phyloP scores from a whole-genome alignment of 2,329 filamentous ascomycete genomes.

The Anthostomella pinea region DNA sequence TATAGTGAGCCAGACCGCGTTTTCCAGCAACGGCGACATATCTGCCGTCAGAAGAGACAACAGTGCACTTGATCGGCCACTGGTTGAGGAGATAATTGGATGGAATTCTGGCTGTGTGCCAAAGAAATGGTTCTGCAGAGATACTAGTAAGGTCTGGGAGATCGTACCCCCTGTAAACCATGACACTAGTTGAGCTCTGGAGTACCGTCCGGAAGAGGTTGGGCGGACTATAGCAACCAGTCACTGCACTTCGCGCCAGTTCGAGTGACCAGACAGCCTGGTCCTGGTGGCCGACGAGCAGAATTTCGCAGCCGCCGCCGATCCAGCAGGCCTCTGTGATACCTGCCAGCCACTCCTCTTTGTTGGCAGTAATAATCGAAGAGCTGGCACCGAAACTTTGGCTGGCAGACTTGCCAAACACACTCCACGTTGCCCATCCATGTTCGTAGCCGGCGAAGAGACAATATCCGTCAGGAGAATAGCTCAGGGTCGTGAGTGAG shows the following conservation, averaged over 20 bases:
- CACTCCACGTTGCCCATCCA: slow-evolving; percentile 96
- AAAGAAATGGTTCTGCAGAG: slow-evolving; percentile 87
- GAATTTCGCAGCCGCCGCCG: slow-evolving; percentile 80
- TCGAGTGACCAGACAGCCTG: slow-evolving; percentile 84
- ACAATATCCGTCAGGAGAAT: slow-evolving; percentile 95
- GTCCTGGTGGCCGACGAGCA: slow-evolving; percentile 68
- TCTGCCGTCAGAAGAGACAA: slow-evolving; percentile 86
- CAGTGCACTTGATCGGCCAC: slow-evolving; percentile 86
- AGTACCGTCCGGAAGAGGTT: slow-evolving; percentile 88
- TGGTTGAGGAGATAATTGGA: slow-evolving; percentile 82
- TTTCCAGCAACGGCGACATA: slow-evolving; percentile 96
- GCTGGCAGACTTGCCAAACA: slow-evolving; percentile 87
- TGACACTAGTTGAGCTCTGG: slow-evolving; percentile 82
- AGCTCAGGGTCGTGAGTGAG: slow-evolving; percentile 68
- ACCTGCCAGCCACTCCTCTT: slow-evolving; percentile 81
- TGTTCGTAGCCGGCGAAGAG: slow-evolving; percentile 89
- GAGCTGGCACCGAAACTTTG: slow-evolving; percentile 76
- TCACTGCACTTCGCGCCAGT: slow-evolving; percentile 90
- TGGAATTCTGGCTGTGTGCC: slow-evolving; percentile 89
- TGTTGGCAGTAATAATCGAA: slow-evolving; percentile 61
- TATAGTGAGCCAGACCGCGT: slow-evolving; percentile 91
- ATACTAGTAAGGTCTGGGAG: slow-evolving; percentile 86
- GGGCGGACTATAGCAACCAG: slow-evolving; percentile 85
- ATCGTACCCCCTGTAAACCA: slow-evolving; percentile 93
- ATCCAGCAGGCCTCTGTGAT: slow-evolving; percentile 80